Conservation (phyloP, 345 rosid genomes). For the Leavenworthia alabamica region DNA sequence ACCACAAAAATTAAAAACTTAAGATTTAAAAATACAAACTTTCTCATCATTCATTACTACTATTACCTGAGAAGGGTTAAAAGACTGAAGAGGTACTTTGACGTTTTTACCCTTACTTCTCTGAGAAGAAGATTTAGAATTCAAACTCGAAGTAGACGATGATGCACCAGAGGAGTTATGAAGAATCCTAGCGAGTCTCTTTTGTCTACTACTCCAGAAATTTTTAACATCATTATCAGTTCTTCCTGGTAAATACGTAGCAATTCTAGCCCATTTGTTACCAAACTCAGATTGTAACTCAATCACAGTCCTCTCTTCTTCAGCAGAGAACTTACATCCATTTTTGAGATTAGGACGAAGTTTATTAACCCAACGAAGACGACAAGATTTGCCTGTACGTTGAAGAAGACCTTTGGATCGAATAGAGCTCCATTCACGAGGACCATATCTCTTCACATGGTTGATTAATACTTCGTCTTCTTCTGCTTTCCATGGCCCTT, state of each 20-base stretch:
- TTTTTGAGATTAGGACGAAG: slow-evolving; percentile 90
- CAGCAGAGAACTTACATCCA: slow-evolving; percentile 83
- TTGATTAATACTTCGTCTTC: slow-evolving; percentile 73
- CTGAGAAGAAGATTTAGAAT: slow-evolving; percentile 14
- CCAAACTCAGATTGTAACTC: slow-evolving; percentile 81
- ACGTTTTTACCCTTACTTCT: slow-evolving; percentile 11
- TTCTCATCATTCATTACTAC: background rate
- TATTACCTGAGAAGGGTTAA: slow-evolving; percentile 3
- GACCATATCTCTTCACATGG: slow-evolving; percentile 70
- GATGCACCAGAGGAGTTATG: slow-evolving; percentile 40
- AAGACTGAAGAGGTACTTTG: slow-evolving; percentile 1
- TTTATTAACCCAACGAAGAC: slow-evolving; percentile 97
- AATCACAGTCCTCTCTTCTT: slow-evolving; percentile 85
- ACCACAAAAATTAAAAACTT: slow-evolving; percentile 9
- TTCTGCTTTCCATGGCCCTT: slow-evolving; percentile 93
- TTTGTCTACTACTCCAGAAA: slow-evolving; percentile 93
- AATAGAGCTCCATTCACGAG: slow-evolving; percentile 99
- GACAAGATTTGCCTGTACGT: slow-evolving; percentile 90
- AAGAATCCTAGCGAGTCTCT: slow-evolving; percentile 68
- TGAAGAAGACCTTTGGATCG: slow-evolving; percentile 94
- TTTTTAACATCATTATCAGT: slow-evolving; percentile 95
- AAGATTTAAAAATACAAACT: no score
- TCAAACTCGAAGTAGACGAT: slow-evolving; percentile 31
- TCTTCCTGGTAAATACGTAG: slow-evolving; percentile 73
- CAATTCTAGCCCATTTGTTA: slow-evolving; percentile 94